Conservation (phyloP, 129 eudicot genomes). For the Flaveria trinervia region DNA sequence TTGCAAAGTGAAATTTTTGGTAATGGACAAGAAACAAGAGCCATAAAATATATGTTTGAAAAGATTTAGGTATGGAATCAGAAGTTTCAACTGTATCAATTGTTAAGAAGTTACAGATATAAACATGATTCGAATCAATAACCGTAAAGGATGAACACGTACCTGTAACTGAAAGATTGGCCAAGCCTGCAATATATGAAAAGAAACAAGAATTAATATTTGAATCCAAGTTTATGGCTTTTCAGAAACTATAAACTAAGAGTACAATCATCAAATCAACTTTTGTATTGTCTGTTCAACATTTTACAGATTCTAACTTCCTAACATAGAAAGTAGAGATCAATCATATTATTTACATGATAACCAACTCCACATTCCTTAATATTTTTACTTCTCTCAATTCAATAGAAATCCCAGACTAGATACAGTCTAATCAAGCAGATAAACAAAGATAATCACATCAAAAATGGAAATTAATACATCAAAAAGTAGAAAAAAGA, state of each 20-base stretch:
- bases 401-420: conserved; percentile 9
- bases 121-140: conserved; percentile 4
- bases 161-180: conserved; percentile 85
- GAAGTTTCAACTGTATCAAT: neutral
- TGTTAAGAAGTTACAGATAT: conserved; percentile 6
- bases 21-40: neutral
- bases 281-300: neutral
- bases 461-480: neutral
- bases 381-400: neutral
- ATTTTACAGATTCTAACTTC: neutral
- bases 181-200: conserved; percentile 63
- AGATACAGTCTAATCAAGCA: conserved; percentile 23
- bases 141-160: conserved; percentile 26
- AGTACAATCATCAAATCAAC: conserved; percentile 5
- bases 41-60: neutral
- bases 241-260: neutral
- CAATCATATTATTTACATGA: conserved; percentile 9
- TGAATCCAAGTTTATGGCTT: neutral
- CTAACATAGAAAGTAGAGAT: conserved; percentile 14
- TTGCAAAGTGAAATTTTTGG: neutral
- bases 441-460: neutral
- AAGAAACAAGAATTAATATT: conserved; percentile 23
- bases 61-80: neutral
- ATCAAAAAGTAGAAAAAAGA: neutral
- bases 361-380: conserved; percentile 4